Evolutionary conservation across 495 filamentous ascomycete genomes (phyloP).

Genomic region (Aspergillus coremiiformis): DNA sequence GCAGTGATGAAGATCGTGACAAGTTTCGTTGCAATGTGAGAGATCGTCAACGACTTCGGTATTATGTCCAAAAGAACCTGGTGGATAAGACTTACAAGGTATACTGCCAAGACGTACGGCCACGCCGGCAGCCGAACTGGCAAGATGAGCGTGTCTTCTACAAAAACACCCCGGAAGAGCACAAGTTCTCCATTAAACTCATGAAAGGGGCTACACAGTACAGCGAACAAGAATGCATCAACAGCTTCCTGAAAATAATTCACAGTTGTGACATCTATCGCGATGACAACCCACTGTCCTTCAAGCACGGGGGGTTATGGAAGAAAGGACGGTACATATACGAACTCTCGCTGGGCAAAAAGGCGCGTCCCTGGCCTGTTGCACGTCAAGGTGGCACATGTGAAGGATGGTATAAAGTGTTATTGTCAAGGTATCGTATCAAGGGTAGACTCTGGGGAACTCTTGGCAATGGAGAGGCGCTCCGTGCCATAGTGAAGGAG

Average conservation of each 20-base stretch:
- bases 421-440: neutral
- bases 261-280: neutral
- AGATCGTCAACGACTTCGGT: neutral
- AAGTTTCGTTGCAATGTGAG: neutral
- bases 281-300: neutral
- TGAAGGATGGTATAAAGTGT: neutral
- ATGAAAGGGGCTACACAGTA: neutral
- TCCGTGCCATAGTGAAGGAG: neutral
- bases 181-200: neutral
- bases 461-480: neutral
- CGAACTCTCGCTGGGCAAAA: neutral
- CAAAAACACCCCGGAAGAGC: neutral
- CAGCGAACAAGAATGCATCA: neutral
- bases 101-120: neutral
- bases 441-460: neutral
- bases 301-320: neutral
- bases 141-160: constrained; percentile 3
- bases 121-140: neutral
- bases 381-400: neutral
- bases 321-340: neutral
- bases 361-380: neutral
- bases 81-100: constrained; percentile 1
- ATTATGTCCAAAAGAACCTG: neutral
- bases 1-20: neutral
- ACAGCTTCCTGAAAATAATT: neutral